phyloP scores from a whole-genome alignment of 2,329 filamentous ascomycete species.

The Knoxdaviesia capensis region DNA sequence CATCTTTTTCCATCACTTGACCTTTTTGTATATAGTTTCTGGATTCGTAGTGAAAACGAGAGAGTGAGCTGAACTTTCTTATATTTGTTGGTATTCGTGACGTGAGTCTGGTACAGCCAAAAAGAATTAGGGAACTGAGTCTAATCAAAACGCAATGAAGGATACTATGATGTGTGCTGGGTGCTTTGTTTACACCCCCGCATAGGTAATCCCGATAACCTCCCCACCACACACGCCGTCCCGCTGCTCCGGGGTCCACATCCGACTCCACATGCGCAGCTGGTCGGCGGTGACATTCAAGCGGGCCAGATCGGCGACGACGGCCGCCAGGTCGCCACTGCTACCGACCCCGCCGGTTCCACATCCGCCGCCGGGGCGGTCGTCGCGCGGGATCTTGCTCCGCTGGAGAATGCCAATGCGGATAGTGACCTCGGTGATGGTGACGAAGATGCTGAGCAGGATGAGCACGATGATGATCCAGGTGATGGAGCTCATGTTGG shows the following conservation, averaged over 20 bases:
- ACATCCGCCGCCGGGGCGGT: background rate
- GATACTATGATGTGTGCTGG: background rate
- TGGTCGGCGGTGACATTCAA: constrained; percentile 30
- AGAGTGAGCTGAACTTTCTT: no score
- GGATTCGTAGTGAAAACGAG: background rate
- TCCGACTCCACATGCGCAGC: constrained; percentile 8
- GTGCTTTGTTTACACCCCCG: background rate
- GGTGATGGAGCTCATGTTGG: constrained; percentile 89
- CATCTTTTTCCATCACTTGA: background rate
- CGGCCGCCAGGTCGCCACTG: constrained; percentile 14
- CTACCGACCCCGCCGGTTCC: constrained; percentile 3
- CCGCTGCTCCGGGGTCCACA: constrained; percentile 7
- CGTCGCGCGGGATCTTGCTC: constrained; percentile 12
- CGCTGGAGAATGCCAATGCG: constrained; percentile 52
- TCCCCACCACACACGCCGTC: constrained; percentile 5
- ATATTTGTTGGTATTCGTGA: no score
- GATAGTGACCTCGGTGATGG: constrained; percentile 70
- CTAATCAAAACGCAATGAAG: background rate
- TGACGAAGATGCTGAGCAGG: constrained; percentile 74
- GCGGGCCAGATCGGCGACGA: constrained; percentile 32
- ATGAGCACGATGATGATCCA: constrained; percentile 98
- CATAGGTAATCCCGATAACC: constrained; percentile 1
- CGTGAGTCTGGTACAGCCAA: no score
- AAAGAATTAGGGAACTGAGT: background rate
- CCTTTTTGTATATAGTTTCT: background rate